Percentiles rank a stretch among this genome's conserved stretches.
Conservation (phyloP, 2,329 filamentous ascomycete species). For the Plenodomus tracheiphilus region DNA sequence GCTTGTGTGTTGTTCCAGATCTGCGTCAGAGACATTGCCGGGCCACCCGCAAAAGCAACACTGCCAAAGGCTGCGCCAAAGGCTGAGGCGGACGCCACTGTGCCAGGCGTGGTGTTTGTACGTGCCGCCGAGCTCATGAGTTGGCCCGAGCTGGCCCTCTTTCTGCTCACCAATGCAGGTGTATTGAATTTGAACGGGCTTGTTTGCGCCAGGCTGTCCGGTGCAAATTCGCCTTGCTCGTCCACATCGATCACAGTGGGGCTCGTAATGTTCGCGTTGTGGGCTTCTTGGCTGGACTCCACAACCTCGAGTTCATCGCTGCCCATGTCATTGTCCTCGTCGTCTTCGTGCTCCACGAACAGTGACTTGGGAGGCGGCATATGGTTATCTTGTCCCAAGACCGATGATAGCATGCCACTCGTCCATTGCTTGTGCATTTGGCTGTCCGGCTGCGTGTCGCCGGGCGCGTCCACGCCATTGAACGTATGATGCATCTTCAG, state of each 20-base stretch:
- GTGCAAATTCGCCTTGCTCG: constrained; percentile 22
- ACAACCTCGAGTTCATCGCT: constrained; percentile 24
- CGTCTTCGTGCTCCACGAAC: constrained; percentile 19
- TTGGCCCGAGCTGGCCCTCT: constrained; percentile 45
- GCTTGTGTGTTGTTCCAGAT: constrained; percentile 52
- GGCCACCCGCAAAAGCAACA: constrained; percentile 20
- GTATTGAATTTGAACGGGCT: constrained; percentile 47
- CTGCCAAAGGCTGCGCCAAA: constrained; percentile 38
- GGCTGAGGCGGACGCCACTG: constrained; percentile 37
- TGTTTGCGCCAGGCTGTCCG: constrained; percentile 22
- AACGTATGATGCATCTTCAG: constrained; percentile 44
- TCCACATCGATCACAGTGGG: constrained; percentile 34
- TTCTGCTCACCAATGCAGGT: constrained; percentile 46
- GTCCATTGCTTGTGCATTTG: constrained; percentile 50
- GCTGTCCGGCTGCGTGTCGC: constrained; percentile 54
- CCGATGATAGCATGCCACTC: constrained; percentile 28
- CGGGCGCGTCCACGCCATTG: constrained; percentile 42
- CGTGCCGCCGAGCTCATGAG: constrained; percentile 44
- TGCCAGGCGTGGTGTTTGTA: constrained; percentile 49
- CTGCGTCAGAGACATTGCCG: constrained; percentile 50
- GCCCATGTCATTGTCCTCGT: constrained; percentile 15
- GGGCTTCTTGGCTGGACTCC: constrained; percentile 32
- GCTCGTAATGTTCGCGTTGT: constrained; percentile 31
- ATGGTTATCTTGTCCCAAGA: constrained; percentile 8
- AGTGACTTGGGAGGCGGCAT: constrained; percentile 19